Conservation (phyloP, 2,329 filamentous ascomycete genomes). For the Aspergillus sp. region DNA sequence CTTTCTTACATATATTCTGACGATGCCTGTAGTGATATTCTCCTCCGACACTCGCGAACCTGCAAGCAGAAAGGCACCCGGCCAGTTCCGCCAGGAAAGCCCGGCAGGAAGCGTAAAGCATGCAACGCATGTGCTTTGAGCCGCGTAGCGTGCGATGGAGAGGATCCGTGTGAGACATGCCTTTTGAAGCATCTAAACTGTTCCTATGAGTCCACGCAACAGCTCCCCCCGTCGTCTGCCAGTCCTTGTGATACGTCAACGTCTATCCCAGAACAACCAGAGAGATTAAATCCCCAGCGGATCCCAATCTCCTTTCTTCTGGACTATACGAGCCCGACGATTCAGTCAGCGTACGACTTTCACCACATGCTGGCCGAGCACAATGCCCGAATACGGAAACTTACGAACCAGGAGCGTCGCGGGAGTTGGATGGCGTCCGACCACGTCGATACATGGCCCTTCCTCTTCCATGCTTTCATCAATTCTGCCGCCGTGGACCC, state of each 20-base stretch:
- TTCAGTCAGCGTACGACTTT: not conserved
- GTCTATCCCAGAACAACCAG: not conserved
- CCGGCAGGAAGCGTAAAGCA: conserved; percentile 1
- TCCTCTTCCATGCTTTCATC: conserved; percentile 1
- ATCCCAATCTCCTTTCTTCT: conserved; percentile 1
- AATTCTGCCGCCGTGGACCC: not conserved
- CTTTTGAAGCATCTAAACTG: not conserved
- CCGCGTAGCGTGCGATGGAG: conserved; percentile 1
- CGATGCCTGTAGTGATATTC: not conserved
- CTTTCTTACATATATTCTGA: not conserved
- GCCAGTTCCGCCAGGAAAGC: not conserved
- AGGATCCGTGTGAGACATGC: conserved; percentile 1
- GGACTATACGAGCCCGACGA: not conserved
- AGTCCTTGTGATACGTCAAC: not conserved
- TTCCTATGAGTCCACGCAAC: not conserved
- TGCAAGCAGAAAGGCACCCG: not conserved
- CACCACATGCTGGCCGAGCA: not conserved
- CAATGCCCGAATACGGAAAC: not conserved
- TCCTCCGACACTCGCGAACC: conserved; percentile 1
- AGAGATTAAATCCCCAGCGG: not conserved
- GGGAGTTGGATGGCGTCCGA: not conserved
- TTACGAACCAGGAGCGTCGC: not conserved
- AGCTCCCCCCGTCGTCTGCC: not conserved
- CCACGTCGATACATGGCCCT: not conserved
- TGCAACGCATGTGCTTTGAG: not conserved